Evolutionary conservation across 345 rosid genomes (phyloP), one percentile per base, ranked within the genome.

Genomic region (Moricandia moricandioides): DNA sequence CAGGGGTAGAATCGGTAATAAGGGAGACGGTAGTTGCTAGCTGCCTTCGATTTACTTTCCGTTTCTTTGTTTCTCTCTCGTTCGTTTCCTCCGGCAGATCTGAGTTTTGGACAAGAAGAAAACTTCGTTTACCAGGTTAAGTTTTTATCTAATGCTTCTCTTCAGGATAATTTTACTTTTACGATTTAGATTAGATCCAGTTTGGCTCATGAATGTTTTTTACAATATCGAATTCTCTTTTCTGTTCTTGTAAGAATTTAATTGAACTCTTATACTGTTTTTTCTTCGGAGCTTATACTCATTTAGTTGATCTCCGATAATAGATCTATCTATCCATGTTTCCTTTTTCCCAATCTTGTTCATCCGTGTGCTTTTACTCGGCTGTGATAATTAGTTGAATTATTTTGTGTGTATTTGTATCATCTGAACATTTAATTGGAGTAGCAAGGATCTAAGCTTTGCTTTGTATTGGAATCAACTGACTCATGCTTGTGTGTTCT

Each of bases 1-100:
- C 1, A 65, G 47, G 77, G 77, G 77, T 56, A 73, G 14, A 73
- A 65, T 56, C 71, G 71, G 65, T 31, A 31, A 47, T 47, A 47
- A 47, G 18, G 54, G 54, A 47, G 8, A 47, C 51, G 6, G 8
- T 6, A 47, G 54, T n/a, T n/a, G 54, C 49, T 47, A 3, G 13
- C 45, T 35, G 10, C 10, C 3, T 6, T 5, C 54, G 54, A 14
- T 47, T 47, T 47, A 47, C 54, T 14, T 6, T 14, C 21, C 18
- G 54, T 6, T 47, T 47, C 54, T 1, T 43, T 8, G 3, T 43
- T 5, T 43, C 7, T 43, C 16, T 12, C n/a, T 43, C 6, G 14
- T 18, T 47, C 54, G 18, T 7, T 47, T 47, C 54, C 54, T 47
- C 6, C 1, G 2, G 14, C 49, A 43, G 49, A 43, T 43, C 49